A percentile compares a stretch with the other conserved stretches of the same genome.
Evolutionary conservation across 2,329 filamentous ascomycete genomes (phyloP).

Genomic region (Paraconiothyrium sp.): DNA sequence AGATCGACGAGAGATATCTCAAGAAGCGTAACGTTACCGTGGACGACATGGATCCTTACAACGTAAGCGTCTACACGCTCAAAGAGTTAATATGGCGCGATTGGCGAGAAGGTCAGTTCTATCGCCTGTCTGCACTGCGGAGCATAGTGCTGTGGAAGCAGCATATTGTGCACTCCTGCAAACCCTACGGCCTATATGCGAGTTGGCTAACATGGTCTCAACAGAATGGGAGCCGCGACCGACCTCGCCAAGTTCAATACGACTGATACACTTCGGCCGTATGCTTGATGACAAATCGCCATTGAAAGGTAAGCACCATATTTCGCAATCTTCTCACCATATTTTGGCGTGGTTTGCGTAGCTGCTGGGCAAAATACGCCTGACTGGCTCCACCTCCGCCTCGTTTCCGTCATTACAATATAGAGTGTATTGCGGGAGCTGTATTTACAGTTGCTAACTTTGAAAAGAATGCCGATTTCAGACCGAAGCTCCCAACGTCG

Average conservation of each 20-base stretch:
- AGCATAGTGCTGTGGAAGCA: background rate
- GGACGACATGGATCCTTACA: conserved; percentile 81
- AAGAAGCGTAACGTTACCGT: conserved; percentile 80
- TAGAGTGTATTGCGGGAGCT: background rate
- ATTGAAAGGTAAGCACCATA: conserved; percentile 73
- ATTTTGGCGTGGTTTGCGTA: conserved; percentile 31
- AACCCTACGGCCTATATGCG: background rate
- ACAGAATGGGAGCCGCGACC: conserved; percentile 87
- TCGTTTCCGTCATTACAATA: background rate
- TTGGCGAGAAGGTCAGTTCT: conserved; percentile 75
- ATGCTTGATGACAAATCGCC: conserved; percentile 87
- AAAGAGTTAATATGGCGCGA: conserved; percentile 94
- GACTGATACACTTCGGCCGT: conserved; percentile 91
- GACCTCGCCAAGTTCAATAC: conserved; percentile 85
- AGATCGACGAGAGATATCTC: conserved; percentile 87
- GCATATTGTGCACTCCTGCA: background rate
- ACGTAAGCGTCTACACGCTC: conserved; percentile 90
- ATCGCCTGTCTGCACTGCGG: background rate
- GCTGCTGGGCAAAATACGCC: conserved; percentile 21
- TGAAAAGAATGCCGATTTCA: conserved; percentile 79
- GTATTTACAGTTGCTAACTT: conserved; percentile 20
- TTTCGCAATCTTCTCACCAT: conserved; percentile 14
- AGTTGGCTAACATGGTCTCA: conserved; percentile 31
- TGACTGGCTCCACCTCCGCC: conserved; percentile 13
- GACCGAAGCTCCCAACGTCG: conserved; percentile 78